Conservation (phyloP, 1,284 basidiomycete genomes). For the Boletus semigastroideus region DNA sequence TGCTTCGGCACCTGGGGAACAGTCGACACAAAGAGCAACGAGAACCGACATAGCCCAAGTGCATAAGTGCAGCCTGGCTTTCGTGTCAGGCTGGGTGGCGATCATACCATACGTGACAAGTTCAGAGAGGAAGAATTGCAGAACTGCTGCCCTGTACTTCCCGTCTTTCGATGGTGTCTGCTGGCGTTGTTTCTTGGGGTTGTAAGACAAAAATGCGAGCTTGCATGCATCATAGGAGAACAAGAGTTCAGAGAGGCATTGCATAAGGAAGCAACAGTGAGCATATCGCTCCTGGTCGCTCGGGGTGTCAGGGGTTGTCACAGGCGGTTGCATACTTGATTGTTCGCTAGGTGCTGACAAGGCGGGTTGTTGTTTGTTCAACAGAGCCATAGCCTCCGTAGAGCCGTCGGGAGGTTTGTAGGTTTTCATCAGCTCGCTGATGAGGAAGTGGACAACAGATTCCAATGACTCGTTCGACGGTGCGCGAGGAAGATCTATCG, state of each 20-base stretch:
- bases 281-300: conserved; percentile 44
- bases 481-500: conserved; percentile 27
- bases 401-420: conserved; percentile 41
- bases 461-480: conserved; percentile 56
- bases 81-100: conserved; percentile 53
- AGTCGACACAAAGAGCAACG: conserved; percentile 90
- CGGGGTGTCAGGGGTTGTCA: conserved; percentile 8
- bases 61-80: conserved; percentile 64
- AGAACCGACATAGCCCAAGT: conserved; percentile 92
- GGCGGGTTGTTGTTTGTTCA: conserved; percentile 14
- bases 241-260: conserved; percentile 87
- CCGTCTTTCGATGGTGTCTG: conserved; percentile 64
- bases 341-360: conserved; percentile 12
- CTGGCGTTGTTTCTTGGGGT: conserved; percentile 60
- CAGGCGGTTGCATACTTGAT: conserved; percentile 17
- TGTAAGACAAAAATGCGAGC: conserved; percentile 80
- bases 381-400: conserved; percentile 9
- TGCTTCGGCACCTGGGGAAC: conserved; percentile 58
- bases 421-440: conserved; percentile 68
- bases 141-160: conserved; percentile 62
- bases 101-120: conserved; percentile 78
- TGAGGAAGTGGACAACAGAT: conserved; percentile 67
- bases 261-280: conserved; percentile 89
- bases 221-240: conserved; percentile 96
- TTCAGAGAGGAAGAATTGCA: conserved; percentile 78